Evolutionary conservation across 495 filamentous ascomycete species (phyloP).

Genomic region (Penicillium macrosclerotiorum): DNA sequence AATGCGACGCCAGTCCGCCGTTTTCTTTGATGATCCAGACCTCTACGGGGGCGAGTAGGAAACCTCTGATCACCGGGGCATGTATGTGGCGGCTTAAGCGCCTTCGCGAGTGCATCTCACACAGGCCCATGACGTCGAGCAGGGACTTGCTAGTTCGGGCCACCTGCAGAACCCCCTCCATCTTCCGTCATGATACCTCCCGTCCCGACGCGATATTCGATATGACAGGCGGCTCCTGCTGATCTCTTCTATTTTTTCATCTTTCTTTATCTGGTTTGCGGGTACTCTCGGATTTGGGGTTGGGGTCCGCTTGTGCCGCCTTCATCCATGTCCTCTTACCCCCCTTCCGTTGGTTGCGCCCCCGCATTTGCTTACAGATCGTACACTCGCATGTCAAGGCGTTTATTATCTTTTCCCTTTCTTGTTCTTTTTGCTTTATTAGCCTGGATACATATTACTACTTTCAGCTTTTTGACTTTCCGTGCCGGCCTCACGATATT

Average conservation of each 20-base stretch:
- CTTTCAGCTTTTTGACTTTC: not conserved
- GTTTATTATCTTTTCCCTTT: no score
- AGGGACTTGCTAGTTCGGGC: slow-evolving; percentile 12
- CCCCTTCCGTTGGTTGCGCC: not conserved
- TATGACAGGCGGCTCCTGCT: slow-evolving; percentile 27
- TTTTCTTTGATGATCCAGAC: slow-evolving; percentile 60
- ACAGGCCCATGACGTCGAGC: slow-evolving; percentile 10
- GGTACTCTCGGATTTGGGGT: slow-evolving; percentile 3
- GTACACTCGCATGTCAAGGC: slow-evolving; percentile 14
- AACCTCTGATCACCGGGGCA: slow-evolving; percentile 20
- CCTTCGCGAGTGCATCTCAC: not conserved
- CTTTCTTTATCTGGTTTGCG: slow-evolving; percentile 1
- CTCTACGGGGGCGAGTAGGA: slow-evolving; percentile 33
- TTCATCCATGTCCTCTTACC: no score
- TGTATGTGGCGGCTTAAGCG: slow-evolving; percentile 17
- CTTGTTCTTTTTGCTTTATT: slow-evolving; percentile 2
- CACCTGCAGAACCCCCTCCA: slow-evolving; percentile 18
- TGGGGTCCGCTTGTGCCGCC: no score
- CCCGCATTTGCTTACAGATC: slow-evolving; percentile 6
- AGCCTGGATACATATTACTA: slow-evolving; percentile 10
- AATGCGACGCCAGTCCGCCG: slow-evolving; percentile 56
- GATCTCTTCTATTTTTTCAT: slow-evolving; percentile 4
- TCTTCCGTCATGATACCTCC: slow-evolving; percentile 14
- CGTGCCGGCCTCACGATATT: no score
- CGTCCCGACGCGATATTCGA: slow-evolving; percentile 3